Base-by-base conservation (phyloP, 1,284 basidiomycete species). In the Microbotryum lychnidis-dioicae region DNA sequence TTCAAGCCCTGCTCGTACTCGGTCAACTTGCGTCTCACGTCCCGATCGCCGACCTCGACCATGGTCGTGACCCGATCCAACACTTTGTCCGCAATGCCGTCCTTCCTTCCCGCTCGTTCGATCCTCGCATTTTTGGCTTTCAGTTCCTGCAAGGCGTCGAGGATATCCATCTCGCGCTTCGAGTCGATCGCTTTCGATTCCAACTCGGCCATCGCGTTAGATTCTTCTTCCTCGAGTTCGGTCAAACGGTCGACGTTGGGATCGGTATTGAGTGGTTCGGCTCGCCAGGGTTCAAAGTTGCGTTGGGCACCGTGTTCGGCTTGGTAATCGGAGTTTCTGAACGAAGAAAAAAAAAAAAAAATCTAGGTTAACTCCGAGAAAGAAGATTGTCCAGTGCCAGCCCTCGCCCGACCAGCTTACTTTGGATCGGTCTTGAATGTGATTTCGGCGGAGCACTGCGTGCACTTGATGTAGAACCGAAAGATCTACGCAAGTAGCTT, bases 401-500 rank as follows among this genome's bases (percentile, higher is more conserved):
- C 27, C 6, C 25, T 25, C 25, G 4, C 25, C 25, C 25, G 25
- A 25, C 25, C 25, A 25, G 27, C 27, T 27, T 27, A 27, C 81
- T 94, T 94, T 10, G 94, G 96, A 75, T 98, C 96, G 0, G 94
- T 98, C 76, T 97, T 97, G 84, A 99, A 99, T 0, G 96, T 98
- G 69, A 99, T 97, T 75, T 99, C 96, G 9, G 93, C 89, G 2
- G 91, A 96, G 75, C 92, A 97, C 51, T 91, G 79, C 7, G 91
- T 92, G 72, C 92, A 80, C 74, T 80, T 80, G 62, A 71, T 70
- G 87, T 70, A 31, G 50, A 62, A 69, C 37, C 67, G 69, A 63
- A 59, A 63, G 65, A 54, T 65, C 54, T 57, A 44, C 9, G 31
- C 2, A 42, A 29, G 27, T 47, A 45, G 27, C 27, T 27, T 27